Base-by-base conservation (phyloP, 1,139 yeast species). In the Kodamaea sp. region DNA sequence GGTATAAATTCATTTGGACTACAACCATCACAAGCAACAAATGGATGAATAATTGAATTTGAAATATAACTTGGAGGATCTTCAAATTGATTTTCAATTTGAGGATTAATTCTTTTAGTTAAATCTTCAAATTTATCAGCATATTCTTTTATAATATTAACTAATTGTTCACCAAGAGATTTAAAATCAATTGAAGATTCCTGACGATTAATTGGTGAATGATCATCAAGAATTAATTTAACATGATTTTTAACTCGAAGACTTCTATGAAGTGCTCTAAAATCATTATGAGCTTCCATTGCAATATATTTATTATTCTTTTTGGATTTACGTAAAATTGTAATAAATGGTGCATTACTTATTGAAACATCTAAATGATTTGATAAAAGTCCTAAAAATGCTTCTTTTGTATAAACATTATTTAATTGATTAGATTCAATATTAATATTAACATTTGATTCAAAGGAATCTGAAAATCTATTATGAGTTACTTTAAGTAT, bases 231-330 rank as follows among this genome's bases (percentile, higher is more conserved):
- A 24, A 54, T 46, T 44, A 68, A 56, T 44, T 58, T 61, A 27
- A 67, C 53, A 40, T 62, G 67, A 40, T 60, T 66, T 51, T 71
- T 71, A n/a, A 70, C 76, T 42, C 63, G 60, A 47, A 71, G 61
- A 37, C 79, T 73, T 44, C 82, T 64, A 27, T 56, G 52, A 43
- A 78, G 58, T 10, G 73, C 61, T 46, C 60, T 67, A 53, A 72
- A 78, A 46, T 77, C 81, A 8, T 62, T 60, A 2, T 42, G 50
- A 4, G 62, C 38, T 29, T 64, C 67, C 50, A 78, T 62, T 7
- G 60, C 47, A 5, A 75, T 71, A 47, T 61, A 77, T 12, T 58
- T 53, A 44, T 65, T 66, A 36, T 60, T 60, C 47, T 70, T 70
- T 57, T 73, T 74, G 7, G 76, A 70, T 46, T 67, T 71, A 45